A percentile compares a stretch with the other conserved stretches of the same genome.
These are phyloP conservation scores for Sanghuangporus weigelae DNA, from an alignment of 1,284 basidiomycete species.

Conservation along the genomic window DNA sequence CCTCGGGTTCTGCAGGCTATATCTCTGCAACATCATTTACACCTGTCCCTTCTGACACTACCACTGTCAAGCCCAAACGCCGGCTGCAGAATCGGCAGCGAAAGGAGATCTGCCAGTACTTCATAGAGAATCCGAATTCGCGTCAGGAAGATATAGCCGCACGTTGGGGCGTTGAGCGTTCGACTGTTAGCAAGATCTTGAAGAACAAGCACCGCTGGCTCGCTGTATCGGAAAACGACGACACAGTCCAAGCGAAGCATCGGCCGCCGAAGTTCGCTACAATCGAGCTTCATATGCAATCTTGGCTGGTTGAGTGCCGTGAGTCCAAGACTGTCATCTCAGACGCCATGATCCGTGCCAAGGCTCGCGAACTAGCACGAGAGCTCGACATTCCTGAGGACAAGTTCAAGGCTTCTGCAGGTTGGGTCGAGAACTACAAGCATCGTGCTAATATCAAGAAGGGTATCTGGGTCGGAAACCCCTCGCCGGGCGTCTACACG, in stretches of 20 bases:
- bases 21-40: conserved; percentile 3
- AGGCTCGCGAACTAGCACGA: conserved; percentile 66
- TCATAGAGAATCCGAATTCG: conserved; percentile 54
- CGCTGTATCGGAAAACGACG: conserved; percentile 54
- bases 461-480: conserved; percentile 50
- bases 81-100: conserved; percentile 71
- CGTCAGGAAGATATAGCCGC: conserved; percentile 80
- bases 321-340: conserved; percentile 50
- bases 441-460: conserved; percentile 68
- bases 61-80: conserved; percentile 56
- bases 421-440: conserved; percentile 92
- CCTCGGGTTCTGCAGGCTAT: conserved; percentile 17
- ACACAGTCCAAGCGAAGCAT: conserved; percentile 55
- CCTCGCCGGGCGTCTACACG: conserved; percentile 14
- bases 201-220: conserved; percentile 83
- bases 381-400: conserved; percentile 54
- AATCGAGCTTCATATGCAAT: conserved; percentile 60
- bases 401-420: conserved; percentile 84
- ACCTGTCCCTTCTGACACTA: conserved; percentile 17
- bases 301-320: conserved; percentile 54
- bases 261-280: conserved; percentile 78
- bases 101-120: conserved; percentile 71
- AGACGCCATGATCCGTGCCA: conserved; percentile 65
- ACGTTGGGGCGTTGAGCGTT: conserved; percentile 77
- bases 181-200: conserved; percentile 90